Evolutionary conservation across 495 filamentous ascomycete genomes (phyloP), one percentile per base, ranked within the genome.

Genomic region (Neurospora tetrasperma): DNA sequence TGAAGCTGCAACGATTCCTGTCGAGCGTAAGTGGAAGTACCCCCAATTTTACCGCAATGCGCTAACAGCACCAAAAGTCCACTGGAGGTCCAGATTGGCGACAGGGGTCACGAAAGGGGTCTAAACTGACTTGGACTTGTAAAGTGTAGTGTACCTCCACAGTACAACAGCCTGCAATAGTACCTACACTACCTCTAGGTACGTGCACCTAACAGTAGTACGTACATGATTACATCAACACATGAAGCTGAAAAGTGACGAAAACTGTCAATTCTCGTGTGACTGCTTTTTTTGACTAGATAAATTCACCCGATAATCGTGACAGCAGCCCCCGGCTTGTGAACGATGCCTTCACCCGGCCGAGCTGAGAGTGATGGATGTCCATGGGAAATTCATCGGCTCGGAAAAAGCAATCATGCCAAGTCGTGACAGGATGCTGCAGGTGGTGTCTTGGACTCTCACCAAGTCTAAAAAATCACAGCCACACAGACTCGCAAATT

Each of bases 41-140:
- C 35, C 35, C 14, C 54, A 66, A 66, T 35, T 66, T 66, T 38
- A 66, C 54, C 54, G 54, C 54, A 66, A 66, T 66, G 54, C 54
- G 27, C 54, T 66, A 66, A 66, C 7, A 66, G 54, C 54, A 66
- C 54, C 35, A 66, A 66, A 66, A 66, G 31, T 66, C 54, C 54
- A 66, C 54, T 66, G 27, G 14, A 35, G 27, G 54, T 35, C 54
- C 54, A 66, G 54, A 66, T 66, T 66, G 27, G 54, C 27, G 31
- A 66, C 54, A 66, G 54, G 54, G 54, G 54, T 66, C 54, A 66
- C 54, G 54, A 66, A 66, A 66, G 54, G 54, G 54, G 54, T 66
- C 35, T 66, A 66, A 18, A 35, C 14, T 31, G 5, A 31, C 12
- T 59, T 59, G 1, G 14, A 62, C 54, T 16, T 62, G 20, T 20